Evolutionary conservation across 345 rosid species (phyloP), one percentile per base, ranked within the genome.

Genomic region (Anastatica hierochuntica): DNA sequence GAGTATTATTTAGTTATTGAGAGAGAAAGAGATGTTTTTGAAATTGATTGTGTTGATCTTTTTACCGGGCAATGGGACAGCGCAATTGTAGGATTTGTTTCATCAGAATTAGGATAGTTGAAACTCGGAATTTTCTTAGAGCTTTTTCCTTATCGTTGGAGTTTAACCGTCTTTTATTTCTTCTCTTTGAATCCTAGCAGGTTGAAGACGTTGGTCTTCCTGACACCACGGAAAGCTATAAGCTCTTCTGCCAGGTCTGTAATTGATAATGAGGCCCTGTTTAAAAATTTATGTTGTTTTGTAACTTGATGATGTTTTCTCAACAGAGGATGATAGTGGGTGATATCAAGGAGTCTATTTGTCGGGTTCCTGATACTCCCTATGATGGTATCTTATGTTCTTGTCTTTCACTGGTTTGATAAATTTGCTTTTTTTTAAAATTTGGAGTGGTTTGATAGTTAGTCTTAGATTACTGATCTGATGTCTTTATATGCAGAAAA

Each of bases 331-430:
- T 79, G 50, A 88, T 92, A 68, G 98, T 84, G 43, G 78, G 95
- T 74, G 98, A 92, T 70, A 85, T 92, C 77, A 92, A 88, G 74
- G 98, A 92, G 74, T 81, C 88, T 9, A 90, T 92, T 15, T 92
- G 95, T 46, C 84, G 98, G 27, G 98, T 94, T 34, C 97, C 98
- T 31, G 98, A 92, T 78, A 85, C 95, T 63, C 88, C 94, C 17
- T 92, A 88, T 70, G 96, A 92, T 66, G 97, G 98, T 92, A 52
- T 36, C 16, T 57, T 43, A 16, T 42, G 57, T 33, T 64, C 38
- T 56, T 56, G 15, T 64, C 56, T 65, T 34, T 37, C 34, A 8
- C 47, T 38, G 33, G 48, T 36, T 34, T 20, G 7, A 29, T 43
- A 23, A 29, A 35, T 49, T 49, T 57, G 41, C 14, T 43, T 33